Conservation (phyloP, 1,139 yeast genomes). For the Magnusiomyces paraingens region DNA sequence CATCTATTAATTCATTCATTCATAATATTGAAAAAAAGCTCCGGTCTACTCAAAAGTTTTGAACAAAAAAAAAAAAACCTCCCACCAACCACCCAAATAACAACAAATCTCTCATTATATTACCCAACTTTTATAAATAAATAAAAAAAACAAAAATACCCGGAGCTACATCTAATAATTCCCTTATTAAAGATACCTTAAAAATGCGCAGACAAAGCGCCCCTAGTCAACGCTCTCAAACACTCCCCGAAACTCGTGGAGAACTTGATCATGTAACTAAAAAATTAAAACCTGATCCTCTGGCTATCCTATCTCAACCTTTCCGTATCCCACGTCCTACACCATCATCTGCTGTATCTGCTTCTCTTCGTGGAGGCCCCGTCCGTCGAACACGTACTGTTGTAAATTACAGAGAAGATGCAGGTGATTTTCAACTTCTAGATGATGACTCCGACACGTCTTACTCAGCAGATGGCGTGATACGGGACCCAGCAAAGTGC, state of each 20-base stretch:
- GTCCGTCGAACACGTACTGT: conserved; percentile 11
- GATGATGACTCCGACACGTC: neutral
- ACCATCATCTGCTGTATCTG: neutral
- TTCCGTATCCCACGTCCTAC: conserved; percentile 5
- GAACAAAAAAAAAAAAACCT: too few species aligned
- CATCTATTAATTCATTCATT: too few species aligned
- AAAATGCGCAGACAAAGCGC: neutral
- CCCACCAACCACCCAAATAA: neutral
- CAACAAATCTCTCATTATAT: too few species aligned
- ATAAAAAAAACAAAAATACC: neutral
- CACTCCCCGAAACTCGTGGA: neutral
- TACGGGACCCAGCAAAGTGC: neutral
- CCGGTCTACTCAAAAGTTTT: too few species aligned
- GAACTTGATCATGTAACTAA: neutral
- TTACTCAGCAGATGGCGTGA: neutral
- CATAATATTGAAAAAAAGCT: too few species aligned
- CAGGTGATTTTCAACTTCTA: neutral
- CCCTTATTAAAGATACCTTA: neutral
- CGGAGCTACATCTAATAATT: neutral
- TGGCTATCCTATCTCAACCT: conserved; percentile 1
- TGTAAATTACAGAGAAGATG: conserved; percentile 12
- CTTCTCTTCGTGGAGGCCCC: conserved; percentile 4
- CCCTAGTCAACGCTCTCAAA: conserved; percentile 2
- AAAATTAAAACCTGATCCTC: neutral
- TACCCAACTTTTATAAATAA: neutral